These are phyloP conservation scores for Solanum bukasovii DNA, from an alignment of 257 asterid species.

Conservation along the genomic window DNA sequence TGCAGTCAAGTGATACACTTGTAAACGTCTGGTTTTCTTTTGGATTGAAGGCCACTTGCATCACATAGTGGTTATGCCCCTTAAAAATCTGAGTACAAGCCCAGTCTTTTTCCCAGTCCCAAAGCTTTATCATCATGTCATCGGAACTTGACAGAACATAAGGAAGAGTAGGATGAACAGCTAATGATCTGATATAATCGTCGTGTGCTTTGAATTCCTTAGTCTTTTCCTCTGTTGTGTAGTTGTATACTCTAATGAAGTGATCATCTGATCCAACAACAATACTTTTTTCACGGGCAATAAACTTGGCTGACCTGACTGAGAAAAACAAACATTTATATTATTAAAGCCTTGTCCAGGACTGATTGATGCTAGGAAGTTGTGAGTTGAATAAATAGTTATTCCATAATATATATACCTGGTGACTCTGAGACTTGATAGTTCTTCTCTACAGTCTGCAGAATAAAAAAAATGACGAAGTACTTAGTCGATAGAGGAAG, in stretches of 20 bases:
- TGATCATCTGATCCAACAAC: slow-evolving; percentile 98
- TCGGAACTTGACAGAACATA: slow-evolving; percentile 90
- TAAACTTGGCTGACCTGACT: slow-evolving; percentile 95
- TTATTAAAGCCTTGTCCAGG: background rate
- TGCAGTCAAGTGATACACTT: slow-evolving; percentile 96
- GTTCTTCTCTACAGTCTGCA: background rate
- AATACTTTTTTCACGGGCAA: slow-evolving; percentile 85
- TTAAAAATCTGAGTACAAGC: slow-evolving; percentile 85
- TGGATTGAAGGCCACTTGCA: slow-evolving; percentile 98
- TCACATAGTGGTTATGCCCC: slow-evolving; percentile 96
- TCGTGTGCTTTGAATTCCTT: slow-evolving; percentile 93
- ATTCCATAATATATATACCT: background rate
- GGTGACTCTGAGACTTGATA: background rate
- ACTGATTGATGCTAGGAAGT: background rate
- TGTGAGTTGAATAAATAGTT: background rate
- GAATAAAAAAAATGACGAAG: background rate
- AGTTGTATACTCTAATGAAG: slow-evolving; percentile 90
- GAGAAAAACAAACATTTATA: slow-evolving; percentile 7
- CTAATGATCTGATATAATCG: slow-evolving; percentile 93
- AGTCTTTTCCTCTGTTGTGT: slow-evolving; percentile 91
- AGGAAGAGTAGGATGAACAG: slow-evolving; percentile 95
- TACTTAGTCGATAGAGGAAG: background rate
- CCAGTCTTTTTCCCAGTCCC: slow-evolving; percentile 99
- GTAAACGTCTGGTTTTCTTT: slow-evolving; percentile 94
- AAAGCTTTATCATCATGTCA: slow-evolving; percentile 95